Percentiles rank a stretch among this genome's conserved stretches.
These are phyloP conservation scores for Zoysia matrella DNA, from an alignment of 202 grass and related monocot species.

Conservation along the genomic window DNA sequence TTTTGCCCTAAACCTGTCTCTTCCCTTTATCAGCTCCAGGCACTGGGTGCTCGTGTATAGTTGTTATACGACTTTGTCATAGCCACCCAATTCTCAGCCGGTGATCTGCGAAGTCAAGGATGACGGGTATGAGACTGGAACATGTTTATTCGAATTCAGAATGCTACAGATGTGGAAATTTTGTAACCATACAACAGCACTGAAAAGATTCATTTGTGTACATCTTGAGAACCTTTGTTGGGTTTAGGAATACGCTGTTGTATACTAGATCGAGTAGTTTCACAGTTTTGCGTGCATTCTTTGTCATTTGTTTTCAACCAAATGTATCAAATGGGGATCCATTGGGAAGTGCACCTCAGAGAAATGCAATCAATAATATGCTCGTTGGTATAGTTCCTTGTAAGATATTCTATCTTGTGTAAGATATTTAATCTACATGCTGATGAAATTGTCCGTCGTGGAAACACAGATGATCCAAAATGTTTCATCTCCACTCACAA, in stretches of 20 bases:
- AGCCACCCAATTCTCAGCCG: conserved; percentile 1
- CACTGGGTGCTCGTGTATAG: conserved; percentile 62
- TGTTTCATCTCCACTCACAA: no score
- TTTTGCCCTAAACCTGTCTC: conserved; percentile 11
- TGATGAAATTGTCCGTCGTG: no score
- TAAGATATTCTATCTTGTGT: no score
- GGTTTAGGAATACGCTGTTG: conserved; percentile 50
- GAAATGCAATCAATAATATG: conserved; percentile 36
- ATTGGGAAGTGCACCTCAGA: conserved; percentile 22
- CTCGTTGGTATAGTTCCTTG: no score
- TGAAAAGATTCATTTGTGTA: no score
- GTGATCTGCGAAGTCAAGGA: conserved; percentile 11
- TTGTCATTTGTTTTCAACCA: conserved; percentile 27
- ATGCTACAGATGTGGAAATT: conserved; percentile 17
- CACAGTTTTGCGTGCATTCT: conserved; percentile 38
- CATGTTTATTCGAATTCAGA: conserved; percentile 33
- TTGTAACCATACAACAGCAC: conserved; percentile 33
- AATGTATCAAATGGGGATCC: conserved; percentile 31
- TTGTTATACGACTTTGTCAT: background rate
- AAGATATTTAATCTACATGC: no score
- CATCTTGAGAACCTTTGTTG: conserved; percentile 28
- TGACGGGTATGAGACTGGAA: conserved; percentile 28
- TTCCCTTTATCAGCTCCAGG: conserved; percentile 44
- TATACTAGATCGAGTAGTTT: conserved; percentile 55
- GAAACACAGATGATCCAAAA: no score